Base-by-base conservation (phyloP, 2,329 filamentous ascomycete genomes). In the Claviceps quebecensis region DNA sequence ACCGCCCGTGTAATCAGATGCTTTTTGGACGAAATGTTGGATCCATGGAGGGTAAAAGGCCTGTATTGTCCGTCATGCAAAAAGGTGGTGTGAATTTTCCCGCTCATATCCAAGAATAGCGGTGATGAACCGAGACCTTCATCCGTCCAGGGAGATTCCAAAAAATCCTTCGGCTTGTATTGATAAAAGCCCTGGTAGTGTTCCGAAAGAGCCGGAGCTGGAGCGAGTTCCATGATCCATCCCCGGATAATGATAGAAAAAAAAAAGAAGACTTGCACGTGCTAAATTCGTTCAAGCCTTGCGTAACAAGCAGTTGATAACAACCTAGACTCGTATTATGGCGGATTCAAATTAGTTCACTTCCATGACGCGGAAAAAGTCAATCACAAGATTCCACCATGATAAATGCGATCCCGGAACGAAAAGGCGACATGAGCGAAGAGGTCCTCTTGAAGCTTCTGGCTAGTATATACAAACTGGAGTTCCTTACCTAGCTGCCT, bases 401-500 rank as follows among this genome's bases (percentile, higher is more conserved):
- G 19, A 50, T 6, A 39, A 47, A 36, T 22, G 19, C 11, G 29
- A 43, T 45, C 41, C 50, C 47, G 43, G 51, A 22, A 51, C 22
- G n/a, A 40, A 45, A 16, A 26, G 5, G 40, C n/a, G 45, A 23
- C 36, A 19, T 19, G 22, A 23, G 43, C 14, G 55, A 53, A 58
- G 56, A 56, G 58, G 55, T 63, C 63, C 70, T 69, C 61, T 65
- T 67, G 64, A 65, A 67, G 56, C 59, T 64, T 62, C 67, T 71
- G 67, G 68, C 65, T 65, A 66, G 68, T 73, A 75, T 74, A 71
- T 75, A 75, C 72, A 76, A 69, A 70, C 69, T 69, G 65, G 63
- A 64, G 65, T 61, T 60, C 70, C 73, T 75, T 67, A 75, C 73
- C 73, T 72, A 69, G 72, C 72, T 76, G 72, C 73, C 73, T 71